Evolutionary conservation across 495 filamentous ascomycete genomes (phyloP), one percentile per base, ranked within the genome.

Genomic region (Talaromyces proteolyticus): DNA sequence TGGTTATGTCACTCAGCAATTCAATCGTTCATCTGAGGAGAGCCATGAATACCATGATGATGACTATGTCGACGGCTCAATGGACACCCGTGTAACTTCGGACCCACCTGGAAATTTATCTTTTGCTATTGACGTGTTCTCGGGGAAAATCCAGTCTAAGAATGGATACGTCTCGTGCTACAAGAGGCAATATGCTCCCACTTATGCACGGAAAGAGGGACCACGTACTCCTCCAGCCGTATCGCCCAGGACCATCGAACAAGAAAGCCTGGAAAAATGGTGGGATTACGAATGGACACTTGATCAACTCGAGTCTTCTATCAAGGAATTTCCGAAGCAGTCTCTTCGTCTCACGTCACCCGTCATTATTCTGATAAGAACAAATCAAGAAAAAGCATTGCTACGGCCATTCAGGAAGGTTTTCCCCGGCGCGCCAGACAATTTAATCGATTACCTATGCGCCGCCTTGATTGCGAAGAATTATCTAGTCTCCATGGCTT

Each of bases 401-500:
- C 29, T 66, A 2, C 65, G 64, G 2, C 72, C 75, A 5, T 78
- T 87, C 53, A 70, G 74, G 20, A 73, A 70, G 16, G 79, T 85
- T 19, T 87, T 86, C 47, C 77, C 79, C 0, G 49, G 68, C 6
- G 76, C 72, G 19, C 65, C 76, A 4, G 74, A 82, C 44, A 74
- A 71, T 47, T 60, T 82, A 4, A 75, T 81, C 23, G 78, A 84
- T 42, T 72, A 79, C 4, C 72, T 87, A n/a, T 86, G 84, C 50
- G 81, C 82, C 1, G 75, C 82, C 36, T 55, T 87, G 18, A 68
- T 86, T 17, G 81, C 78, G 0, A 79, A 78, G 49, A 85, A 85
- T 53, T 84, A 84, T 58, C 60, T 85, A 22, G 62, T 71, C 50
- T 73, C 69, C 0, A 51, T 72, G 23, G 57, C 65, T 22, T 56